Percentiles rank a stretch among this genome's conserved stretches.
These are phyloP conservation scores for Cardamine occulta DNA, from an alignment of 345 rosid genomes.

Conservation along the genomic window DNA sequence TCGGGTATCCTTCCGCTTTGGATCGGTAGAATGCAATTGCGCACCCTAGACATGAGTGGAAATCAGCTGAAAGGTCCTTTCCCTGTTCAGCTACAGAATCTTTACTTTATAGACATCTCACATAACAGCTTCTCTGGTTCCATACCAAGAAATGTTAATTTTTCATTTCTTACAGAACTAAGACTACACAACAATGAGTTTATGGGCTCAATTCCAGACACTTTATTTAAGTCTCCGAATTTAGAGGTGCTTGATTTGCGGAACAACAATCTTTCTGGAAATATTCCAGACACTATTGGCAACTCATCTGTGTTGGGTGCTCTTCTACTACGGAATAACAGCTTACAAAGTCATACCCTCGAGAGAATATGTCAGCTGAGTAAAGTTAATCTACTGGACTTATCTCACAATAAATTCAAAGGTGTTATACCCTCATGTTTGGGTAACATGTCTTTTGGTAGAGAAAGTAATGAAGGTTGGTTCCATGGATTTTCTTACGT, in stretches of 20 bases:
- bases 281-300: slow-evolving; percentile 52
- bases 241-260: slow-evolving; percentile 63
- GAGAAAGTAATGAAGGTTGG: background rate
- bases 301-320: slow-evolving; percentile 57
- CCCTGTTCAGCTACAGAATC: slow-evolving; percentile 63
- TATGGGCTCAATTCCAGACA: slow-evolving; percentile 49
- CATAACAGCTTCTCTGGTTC: slow-evolving; percentile 61
- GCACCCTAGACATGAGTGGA: slow-evolving; percentile 14
- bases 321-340: slow-evolving; percentile 69
- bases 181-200: slow-evolving; percentile 44
- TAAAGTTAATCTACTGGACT: slow-evolving; percentile 25
- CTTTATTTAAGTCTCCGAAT: slow-evolving; percentile 53
- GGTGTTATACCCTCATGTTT: slow-evolving; percentile 33
- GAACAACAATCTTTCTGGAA: slow-evolving; percentile 55
- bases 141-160: slow-evolving; percentile 66
- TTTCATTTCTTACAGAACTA: slow-evolving; percentile 31
- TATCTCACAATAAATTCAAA: slow-evolving; percentile 33
- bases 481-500: too few species aligned
- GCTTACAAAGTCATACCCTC: slow-evolving; percentile 53
- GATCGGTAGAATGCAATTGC: slow-evolving; percentile 17
- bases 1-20: slow-evolving; percentile 17
- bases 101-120: slow-evolving; percentile 58
- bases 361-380: slow-evolving; percentile 37
- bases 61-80: slow-evolving; percentile 37
- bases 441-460: background rate